Conservation (phyloP, 2,329 filamentous ascomycete species). For the Balansia obtecta region DNA sequence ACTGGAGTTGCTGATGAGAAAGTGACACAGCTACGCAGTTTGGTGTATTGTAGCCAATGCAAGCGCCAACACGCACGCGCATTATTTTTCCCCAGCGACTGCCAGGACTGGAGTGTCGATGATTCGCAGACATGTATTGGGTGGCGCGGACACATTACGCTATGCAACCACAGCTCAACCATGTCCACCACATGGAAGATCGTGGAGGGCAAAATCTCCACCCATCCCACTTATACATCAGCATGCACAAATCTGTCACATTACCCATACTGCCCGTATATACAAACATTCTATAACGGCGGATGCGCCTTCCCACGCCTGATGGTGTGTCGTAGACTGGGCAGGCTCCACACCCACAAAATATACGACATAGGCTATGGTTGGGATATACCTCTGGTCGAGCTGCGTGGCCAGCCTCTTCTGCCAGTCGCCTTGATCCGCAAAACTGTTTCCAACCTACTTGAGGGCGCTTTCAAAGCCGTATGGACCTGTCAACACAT, state of each 20-base stretch:
- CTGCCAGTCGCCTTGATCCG: neutral
- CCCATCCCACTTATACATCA: neutral
- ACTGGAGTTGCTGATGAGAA: neutral
- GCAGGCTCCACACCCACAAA: neutral
- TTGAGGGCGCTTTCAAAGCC: neutral
- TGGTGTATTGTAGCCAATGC: neutral
- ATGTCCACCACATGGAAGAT: neutral
- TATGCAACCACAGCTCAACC: slow-evolving; percentile 1
- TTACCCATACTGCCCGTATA: neutral
- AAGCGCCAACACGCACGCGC: neutral
- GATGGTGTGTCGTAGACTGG: neutral
- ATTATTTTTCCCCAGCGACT: neutral
- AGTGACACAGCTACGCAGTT: neutral
- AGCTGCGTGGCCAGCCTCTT: neutral
- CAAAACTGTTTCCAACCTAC: neutral
- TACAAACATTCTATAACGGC: neutral
- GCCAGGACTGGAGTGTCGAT: neutral
- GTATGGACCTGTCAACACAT: neutral
- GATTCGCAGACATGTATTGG: neutral
- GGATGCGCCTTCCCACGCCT: neutral
- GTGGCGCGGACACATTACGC: neutral
- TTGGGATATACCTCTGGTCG: neutral
- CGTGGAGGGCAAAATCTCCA: neutral
- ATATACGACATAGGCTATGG: neutral
- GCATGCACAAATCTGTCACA: neutral